Evolutionary conservation across 805 yeast species (phyloP).

Genomic region (Yarrowia sp.): DNA sequence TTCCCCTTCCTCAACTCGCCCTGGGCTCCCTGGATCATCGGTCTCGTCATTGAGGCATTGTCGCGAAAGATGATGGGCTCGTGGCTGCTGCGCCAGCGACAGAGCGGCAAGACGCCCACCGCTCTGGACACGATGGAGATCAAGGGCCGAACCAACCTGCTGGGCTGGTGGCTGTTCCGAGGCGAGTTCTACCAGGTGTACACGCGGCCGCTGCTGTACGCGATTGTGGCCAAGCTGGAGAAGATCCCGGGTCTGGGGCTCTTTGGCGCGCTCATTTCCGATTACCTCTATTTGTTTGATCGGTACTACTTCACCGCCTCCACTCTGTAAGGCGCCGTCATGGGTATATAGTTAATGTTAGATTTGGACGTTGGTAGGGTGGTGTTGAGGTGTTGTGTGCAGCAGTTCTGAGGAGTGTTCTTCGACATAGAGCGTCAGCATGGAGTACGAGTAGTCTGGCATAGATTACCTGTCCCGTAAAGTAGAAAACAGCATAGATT

Average conservation of each 20-base stretch:
- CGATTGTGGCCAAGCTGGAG: conserved; percentile 33
- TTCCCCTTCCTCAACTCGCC: conserved; percentile 29
- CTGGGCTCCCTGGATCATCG: conserved; percentile 46
- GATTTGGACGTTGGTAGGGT: background rate
- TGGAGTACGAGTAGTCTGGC: too few relatives aligned
- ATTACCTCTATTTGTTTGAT: conserved; percentile 42
- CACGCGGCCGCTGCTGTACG: conserved; percentile 38
- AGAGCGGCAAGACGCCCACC: conserved; percentile 33
- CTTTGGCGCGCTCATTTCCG: conserved; percentile 39
- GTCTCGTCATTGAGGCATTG: conserved; percentile 39
- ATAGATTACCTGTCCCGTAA: too few relatives aligned
- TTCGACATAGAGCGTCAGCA: too few relatives aligned
- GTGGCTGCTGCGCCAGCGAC: conserved; percentile 27
- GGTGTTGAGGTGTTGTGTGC: too few relatives aligned
- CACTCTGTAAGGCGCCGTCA: conserved; percentile 16
- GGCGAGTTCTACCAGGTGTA: conserved; percentile 41
- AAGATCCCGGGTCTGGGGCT: conserved; percentile 39
- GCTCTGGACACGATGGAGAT: conserved; percentile 39
- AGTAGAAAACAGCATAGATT: too few relatives aligned
- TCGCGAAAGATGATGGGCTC: conserved; percentile 35
- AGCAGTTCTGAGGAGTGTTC: too few relatives aligned
- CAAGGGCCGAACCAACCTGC: conserved; percentile 33
- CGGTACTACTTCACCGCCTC: conserved; percentile 40
- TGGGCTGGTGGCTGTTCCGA: conserved; percentile 44
- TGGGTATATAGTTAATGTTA: background rate